These are phyloP conservation scores for Rhizophora mangle DNA, from an alignment of 345 rosid species.

Conservation along the genomic window DNA sequence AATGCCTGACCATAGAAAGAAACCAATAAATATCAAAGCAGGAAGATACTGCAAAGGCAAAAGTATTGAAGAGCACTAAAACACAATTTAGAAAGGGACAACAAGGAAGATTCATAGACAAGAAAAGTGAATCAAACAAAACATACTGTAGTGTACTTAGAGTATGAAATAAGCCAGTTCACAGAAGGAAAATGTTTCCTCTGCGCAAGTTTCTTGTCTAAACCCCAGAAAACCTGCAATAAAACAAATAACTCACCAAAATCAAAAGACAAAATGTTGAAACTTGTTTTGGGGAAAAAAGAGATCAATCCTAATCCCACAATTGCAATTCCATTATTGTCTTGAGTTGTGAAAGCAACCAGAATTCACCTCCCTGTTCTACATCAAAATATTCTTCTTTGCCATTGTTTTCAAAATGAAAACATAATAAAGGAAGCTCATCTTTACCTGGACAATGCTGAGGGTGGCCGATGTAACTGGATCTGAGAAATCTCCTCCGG, in stretches of 20 bases:
- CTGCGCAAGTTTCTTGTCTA: conserved; percentile 99
- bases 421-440: conserved; percentile 7
- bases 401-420: neutral
- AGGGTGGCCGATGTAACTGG: conserved; percentile 99
- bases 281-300: no score
- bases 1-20: conserved; percentile 58
- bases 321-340: no score
- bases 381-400: no score
- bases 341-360: no score
- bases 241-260: neutral
- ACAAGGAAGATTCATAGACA: neutral
- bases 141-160: conserved; percentile 86
- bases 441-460: conserved; percentile 90
- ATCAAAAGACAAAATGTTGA: neutral
- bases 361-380: no score
- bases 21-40: conserved; percentile 1
- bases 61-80: neutral
- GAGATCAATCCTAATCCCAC: no score
- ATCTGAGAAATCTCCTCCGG: conserved; percentile 99
- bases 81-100: neutral
- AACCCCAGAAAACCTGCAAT: conserved; percentile 97
- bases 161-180: conserved; percentile 98
- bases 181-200: conserved; percentile 99
- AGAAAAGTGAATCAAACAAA: conserved; percentile 11
- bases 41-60: neutral